Base-by-base conservation (phyloP, 768 basidiomycete genomes). In the Trichaptum fuscoviolaceum region DNA sequence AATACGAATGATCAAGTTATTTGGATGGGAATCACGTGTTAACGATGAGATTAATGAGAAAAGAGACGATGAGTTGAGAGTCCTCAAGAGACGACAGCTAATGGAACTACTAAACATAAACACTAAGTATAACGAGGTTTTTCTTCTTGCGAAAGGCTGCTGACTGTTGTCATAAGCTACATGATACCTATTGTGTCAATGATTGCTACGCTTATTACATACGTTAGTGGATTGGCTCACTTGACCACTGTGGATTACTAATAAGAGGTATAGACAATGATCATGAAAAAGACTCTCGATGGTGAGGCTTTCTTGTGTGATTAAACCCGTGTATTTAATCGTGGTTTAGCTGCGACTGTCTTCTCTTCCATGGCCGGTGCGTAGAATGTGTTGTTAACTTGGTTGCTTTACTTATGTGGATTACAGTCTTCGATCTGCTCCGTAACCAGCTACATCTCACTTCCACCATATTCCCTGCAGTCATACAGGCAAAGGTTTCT, bases 101-200 rank as follows among this genome's bases (percentile, higher is more conserved):
- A 75, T 85, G 20, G 79, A 81, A 34, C 70, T 90, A 18, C 68
- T 80, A 68, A 82, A 81, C 73, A 78, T 71, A 27, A 74, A 75
- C 63, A 63, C 81, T 62, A 83, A 83, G 83, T 85, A 68, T 20
- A 78, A 74, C 27, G 9, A 57, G 26, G n/a, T 35, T 5, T 61
- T 23, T 57, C 6, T 2, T 18, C 20, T 42, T 30, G 62, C n/a
- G 4, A 36, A 52, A 4, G 1, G 62, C 26, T 10, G 34, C 20
- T 25, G 59, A 25, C 27, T 57, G 10, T 62, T 34, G 60, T 63
- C 30, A 36, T 1, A 64, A 90, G 87, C 71, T 85, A 80, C 67
- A 66, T 84, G 42, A 82, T 91, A 59, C 90, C 91, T 0, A 73
- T 91, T 8, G 42, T 84, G 0, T 86, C 84, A 30, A 92, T 91